These are phyloP conservation scores for Geosmithia flava DNA, from an alignment of 2,329 filamentous ascomycete species.

Conservation along the genomic window DNA sequence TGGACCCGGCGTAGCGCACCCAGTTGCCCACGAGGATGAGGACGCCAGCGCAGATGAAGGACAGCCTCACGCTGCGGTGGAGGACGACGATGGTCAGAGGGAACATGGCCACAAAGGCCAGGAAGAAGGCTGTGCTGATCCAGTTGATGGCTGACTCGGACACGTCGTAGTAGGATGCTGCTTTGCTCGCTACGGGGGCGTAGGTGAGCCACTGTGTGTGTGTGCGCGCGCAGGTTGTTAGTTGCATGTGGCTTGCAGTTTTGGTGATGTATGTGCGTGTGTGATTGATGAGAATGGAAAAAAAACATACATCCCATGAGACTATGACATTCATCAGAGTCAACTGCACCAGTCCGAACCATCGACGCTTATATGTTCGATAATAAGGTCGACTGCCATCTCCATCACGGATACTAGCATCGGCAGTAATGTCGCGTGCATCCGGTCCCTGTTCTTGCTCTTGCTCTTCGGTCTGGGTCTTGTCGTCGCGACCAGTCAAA, in stretches of 20 bases:
- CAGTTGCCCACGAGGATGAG: slow-evolving; percentile 79
- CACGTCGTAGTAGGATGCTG: slow-evolving; percentile 65
- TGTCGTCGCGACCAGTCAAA: slow-evolving; percentile 2
- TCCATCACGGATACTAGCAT: not conserved
- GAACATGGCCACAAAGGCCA: slow-evolving; percentile 64
- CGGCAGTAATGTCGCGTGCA: not conserved
- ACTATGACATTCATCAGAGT: slow-evolving; percentile 85
- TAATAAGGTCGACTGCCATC: slow-evolving; percentile 13
- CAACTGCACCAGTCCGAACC: slow-evolving; percentile 76
- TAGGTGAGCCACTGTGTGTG: slow-evolving; percentile 76
- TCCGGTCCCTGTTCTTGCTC: not conserved
- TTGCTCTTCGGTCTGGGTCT: slow-evolving; percentile 8
- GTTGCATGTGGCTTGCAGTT: not conserved
- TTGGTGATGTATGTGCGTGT: not conserved
- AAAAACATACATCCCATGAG: slow-evolving; percentile 80
- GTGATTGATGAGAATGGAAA: not conserved
- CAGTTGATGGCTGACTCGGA: slow-evolving; percentile 75
- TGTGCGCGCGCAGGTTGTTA: not conserved
- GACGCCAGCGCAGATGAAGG: slow-evolving; percentile 61
- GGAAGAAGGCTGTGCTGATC: slow-evolving; percentile 79
- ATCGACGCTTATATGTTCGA: slow-evolving; percentile 65
- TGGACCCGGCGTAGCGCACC: slow-evolving; percentile 69
- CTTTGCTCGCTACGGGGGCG: slow-evolving; percentile 64
- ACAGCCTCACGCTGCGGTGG: slow-evolving; percentile 65
- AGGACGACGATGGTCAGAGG: slow-evolving; percentile 67